phyloP scores from a whole-genome alignment of 108 stramenopile species.

The Fragilaria crotonensis region DNA sequence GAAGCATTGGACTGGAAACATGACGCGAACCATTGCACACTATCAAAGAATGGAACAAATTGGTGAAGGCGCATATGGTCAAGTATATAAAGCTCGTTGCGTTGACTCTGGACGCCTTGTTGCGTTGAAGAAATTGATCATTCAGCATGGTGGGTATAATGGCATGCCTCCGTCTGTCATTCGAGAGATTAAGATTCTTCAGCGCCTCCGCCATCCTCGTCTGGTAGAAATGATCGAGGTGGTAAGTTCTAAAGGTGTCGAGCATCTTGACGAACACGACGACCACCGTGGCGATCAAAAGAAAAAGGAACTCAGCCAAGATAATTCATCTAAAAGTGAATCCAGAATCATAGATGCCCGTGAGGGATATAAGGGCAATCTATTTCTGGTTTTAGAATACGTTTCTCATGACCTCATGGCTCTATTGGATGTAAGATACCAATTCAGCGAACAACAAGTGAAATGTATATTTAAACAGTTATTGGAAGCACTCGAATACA shows the following conservation, averaged over 20 bases:
- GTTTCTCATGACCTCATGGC: slow-evolving; percentile 78
- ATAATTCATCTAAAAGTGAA: slow-evolving; percentile 19
- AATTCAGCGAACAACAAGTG: slow-evolving; percentile 61
- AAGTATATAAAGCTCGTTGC: slow-evolving; percentile 68
- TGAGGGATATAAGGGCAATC: slow-evolving; percentile 76
- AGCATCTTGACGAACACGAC: slow-evolving; percentile 66
- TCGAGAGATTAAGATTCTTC: slow-evolving; percentile 81
- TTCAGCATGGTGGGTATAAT: slow-evolving; percentile 55
- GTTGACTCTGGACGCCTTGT: slow-evolving; percentile 49
- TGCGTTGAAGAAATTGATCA: slow-evolving; percentile 76
- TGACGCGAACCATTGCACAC: slow-evolving; percentile 73
- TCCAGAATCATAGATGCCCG: slow-evolving; percentile 34
- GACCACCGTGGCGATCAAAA: slow-evolving; percentile 19
- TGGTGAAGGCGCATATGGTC: slow-evolving; percentile 87
- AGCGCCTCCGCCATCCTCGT: slow-evolving; percentile 60
- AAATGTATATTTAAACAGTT: slow-evolving; percentile 70
- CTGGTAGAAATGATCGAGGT: slow-evolving; percentile 76
- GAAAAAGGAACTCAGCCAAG: slow-evolving; percentile 14
- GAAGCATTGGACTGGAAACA: slow-evolving; percentile 4
- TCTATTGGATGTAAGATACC: slow-evolving; percentile 69
- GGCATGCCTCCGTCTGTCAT: slow-evolving; percentile 76
- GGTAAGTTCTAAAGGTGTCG: slow-evolving; percentile 76
- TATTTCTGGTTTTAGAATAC: slow-evolving; percentile 79
- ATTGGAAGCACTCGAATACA: slow-evolving; percentile 63
- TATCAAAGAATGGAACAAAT: slow-evolving; percentile 73